A percentile compares a stretch with the other conserved stretches of the same genome.
Evolutionary conservation across 1,284 basidiomycete species (phyloP).

Genomic region (Apiotrichum veenhuisii): DNA sequence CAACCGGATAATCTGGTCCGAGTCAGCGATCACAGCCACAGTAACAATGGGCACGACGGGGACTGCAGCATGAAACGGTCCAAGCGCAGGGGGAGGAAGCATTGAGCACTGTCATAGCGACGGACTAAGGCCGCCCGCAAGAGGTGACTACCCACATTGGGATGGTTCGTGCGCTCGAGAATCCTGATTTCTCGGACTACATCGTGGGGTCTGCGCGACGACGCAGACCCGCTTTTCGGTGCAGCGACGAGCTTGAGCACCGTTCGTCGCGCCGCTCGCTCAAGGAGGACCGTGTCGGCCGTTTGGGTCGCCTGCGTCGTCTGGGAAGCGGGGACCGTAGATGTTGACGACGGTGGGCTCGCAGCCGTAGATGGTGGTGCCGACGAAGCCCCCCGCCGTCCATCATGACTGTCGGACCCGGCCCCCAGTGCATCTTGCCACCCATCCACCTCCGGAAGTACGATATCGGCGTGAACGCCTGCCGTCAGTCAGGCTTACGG

Average conservation of each 20-base stretch:
- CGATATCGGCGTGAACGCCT: neutral
- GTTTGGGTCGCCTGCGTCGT: no score
- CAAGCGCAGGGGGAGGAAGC: neutral
- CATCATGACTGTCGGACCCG: no score
- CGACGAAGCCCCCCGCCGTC: no score
- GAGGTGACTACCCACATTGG: constrained; percentile 6
- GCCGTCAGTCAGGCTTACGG: no score
- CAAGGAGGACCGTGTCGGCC: constrained; percentile 7
- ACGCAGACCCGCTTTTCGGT: constrained; percentile 4
- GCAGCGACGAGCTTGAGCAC: constrained; percentile 16
- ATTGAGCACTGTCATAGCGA: neutral
- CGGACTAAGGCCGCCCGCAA: neutral
- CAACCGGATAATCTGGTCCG: constrained; percentile 6
- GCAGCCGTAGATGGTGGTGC: neutral
- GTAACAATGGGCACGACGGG: neutral
- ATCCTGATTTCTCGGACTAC: constrained; percentile 13
- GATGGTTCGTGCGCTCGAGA: neutral
- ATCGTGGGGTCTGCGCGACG: constrained; percentile 10
- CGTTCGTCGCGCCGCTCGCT: neutral
- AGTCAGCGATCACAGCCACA: neutral
- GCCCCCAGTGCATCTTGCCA: no score
- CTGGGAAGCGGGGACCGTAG: constrained; percentile 1
- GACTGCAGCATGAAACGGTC: no score
- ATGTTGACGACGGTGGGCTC: neutral
- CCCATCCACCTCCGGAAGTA: neutral